Evolutionary conservation across 352 stramenopile genomes (phyloP).

Genomic region (Pilasporangium apinafurcum): DNA sequence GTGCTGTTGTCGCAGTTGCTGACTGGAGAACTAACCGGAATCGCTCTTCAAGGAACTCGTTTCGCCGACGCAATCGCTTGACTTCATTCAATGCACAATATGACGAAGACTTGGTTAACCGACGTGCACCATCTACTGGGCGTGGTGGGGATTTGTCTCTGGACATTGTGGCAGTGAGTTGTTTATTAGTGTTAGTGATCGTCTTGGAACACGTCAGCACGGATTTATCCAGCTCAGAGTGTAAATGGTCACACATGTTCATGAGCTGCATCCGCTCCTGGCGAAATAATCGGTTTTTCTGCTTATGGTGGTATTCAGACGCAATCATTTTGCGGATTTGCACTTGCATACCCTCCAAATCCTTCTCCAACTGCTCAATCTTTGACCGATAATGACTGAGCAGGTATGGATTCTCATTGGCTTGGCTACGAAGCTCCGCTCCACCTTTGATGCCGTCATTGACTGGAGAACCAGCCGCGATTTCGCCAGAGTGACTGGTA

Average conservation of each 20-base stretch:
- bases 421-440: slow-evolving; percentile 1
- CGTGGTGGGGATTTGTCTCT: background rate
- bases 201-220: slow-evolving; percentile 26
- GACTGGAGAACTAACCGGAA: slow-evolving; percentile 21
- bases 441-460: too few relatives aligned
- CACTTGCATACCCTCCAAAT: slow-evolving; percentile 53
- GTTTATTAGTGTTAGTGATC: slow-evolving; percentile 13
- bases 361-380: slow-evolving; percentile 41
- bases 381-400: slow-evolving; percentile 49
- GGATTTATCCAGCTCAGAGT: slow-evolving; percentile 31
- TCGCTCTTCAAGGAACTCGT: slow-evolving; percentile 54
- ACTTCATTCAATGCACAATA: slow-evolving; percentile 22
- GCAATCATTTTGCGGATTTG: slow-evolving; percentile 80
- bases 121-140: background rate
- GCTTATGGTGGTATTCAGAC: slow-evolving; percentile 67
- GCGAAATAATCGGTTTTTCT: slow-evolving; percentile 48
- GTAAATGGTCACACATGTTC: slow-evolving; percentile 36
- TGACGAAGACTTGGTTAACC: background rate
- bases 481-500: too few relatives aligned
- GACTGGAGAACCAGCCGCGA: background rate
- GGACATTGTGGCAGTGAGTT: background rate
- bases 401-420: slow-evolving; percentile 66
- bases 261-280: slow-evolving; percentile 44
- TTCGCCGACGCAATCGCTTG: slow-evolving; percentile 46
- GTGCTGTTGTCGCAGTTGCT: background rate